These are phyloP conservation scores for Amborella trichopoda DNA, from an alignment of 164 flowering plant species.

Conservation along the genomic window DNA sequence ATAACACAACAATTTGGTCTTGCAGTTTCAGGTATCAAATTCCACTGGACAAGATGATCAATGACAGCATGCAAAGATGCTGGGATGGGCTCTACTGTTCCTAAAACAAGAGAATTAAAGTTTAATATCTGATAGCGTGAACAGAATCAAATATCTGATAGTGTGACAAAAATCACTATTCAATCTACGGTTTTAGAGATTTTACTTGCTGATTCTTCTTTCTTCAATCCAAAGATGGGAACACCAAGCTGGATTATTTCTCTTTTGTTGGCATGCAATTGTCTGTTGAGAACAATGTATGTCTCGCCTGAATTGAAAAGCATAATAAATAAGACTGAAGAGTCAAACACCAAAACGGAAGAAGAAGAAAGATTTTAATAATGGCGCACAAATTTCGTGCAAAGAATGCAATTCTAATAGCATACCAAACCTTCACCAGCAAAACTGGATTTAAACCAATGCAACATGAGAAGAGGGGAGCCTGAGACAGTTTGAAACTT, in stretches of 20 bases:
- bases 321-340: no score
- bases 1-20: constrained; percentile 88
- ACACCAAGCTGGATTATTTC: constrained; percentile 89
- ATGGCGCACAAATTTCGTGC: no score
- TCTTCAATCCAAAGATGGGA: constrained; percentile 72
- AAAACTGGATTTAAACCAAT: no score
- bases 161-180: no score
- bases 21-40: constrained; percentile 59
- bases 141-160: no score
- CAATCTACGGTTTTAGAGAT: no score
- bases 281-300: constrained; percentile 75
- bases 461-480: neutral
- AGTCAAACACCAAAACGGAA: no score
- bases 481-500: neutral
- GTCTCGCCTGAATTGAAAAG: constrained; percentile 85
- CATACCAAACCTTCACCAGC: no score
- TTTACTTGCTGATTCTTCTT: constrained; percentile 37
- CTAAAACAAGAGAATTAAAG: no score
- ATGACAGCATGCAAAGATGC: constrained; percentile 53
- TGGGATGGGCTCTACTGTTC: constrained; percentile 77
- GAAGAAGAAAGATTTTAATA: no score
- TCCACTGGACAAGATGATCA: constrained; percentile 75
- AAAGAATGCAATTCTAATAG: no score
- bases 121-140: no score
- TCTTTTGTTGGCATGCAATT: constrained; percentile 75